Base-by-base conservation (phyloP, 257 asterid species). In the Leptodermis oblonga region DNA sequence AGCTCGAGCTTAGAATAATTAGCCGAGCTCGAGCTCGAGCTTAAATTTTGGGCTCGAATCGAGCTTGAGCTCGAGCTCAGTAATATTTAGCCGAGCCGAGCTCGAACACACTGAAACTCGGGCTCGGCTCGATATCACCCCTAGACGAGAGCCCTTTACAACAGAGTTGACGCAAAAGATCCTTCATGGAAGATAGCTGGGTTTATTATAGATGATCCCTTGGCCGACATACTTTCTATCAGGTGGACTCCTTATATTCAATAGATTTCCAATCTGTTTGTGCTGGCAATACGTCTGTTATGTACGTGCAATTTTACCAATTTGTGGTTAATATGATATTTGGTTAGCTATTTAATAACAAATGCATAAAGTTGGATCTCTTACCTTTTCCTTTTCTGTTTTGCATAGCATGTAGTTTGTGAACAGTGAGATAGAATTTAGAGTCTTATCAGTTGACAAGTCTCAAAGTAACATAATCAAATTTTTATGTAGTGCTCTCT, bases 121-220 rank as follows among this genome's bases (percentile, higher is more conserved):
- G n/a, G n/a, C n/a, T n/a, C n/a, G n/a, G n/a, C n/a, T n/a, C n/a
- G n/a, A n/a, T n/a, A n/a, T n/a, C n/a, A n/a, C n/a, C n/a, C n/a
- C n/a, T n/a, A n/a, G n/a, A n/a, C n/a, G n/a, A n/a, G 96, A 55
- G 97, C 97, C 62, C 89, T 94, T 49, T 85, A 83, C 76, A 83
- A 89, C 62, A 86, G 95, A 87, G 95, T 91, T 79, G 79, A 73
- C 67, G 88, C 87, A 56, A 90, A 91, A 77, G 99, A 94, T 78
- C 96, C 97, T 78, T 77, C 86, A 3, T 94, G 97, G 99, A 94
- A 89, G 83, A 80, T 94, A 73, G 97, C 99, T 79, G 99, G 99
- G 34, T 89, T 94, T 80, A 64, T 89, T 69, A 85, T 89, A 74
- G 97, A 94, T 77, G 97, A 94, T 70, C 97, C 99, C 76, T 82